Base-by-base conservation (phyloP, 31 red algal species). In the Odonthalia washingtoniensis region DNA sequence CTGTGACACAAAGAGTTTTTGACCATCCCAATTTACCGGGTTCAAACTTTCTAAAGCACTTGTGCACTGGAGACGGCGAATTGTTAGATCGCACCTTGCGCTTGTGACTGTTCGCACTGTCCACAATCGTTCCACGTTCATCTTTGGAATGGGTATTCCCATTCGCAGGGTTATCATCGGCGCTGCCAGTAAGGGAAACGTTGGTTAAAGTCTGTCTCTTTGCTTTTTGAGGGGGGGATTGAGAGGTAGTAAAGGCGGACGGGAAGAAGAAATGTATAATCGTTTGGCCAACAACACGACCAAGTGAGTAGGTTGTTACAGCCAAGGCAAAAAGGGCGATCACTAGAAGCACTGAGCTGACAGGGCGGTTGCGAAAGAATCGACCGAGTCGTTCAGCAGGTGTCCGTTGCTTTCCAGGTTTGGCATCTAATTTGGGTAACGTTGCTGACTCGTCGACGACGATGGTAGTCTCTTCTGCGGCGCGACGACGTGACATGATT, bases 1-100 rank as follows among this genome's bases (percentile, higher is more conserved):
- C 91, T 0, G 91, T 94, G 3, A 94, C 72, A 45, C 91, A 94
- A 41, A 94, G 70, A 24, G 91, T 88, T 1, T 70, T 87, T 44
- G 46, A 62, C n/a, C 65, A 93, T 21, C 90, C 90, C 5, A 93
- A 65, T 60, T 87, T 87, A 31, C 90, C 90, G 5, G 90, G 83
- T 75, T 87, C 84, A 83, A 82, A 87, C 69, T 83, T 87, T 32
- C 90, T 74, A 52, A 74, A 31, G 39, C 90, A 93, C 31, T 73
- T 83, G 12, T 38, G 53, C 38, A 65, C 84, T 1, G 77, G 28
- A 35, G 65, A 65, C 64, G 21, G 64, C 63, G 33, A n/a, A 28
- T 49, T 65, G 33, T 83, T 69, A 2, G 61, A 64, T 70, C 49
- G 41, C 31, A 42, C 32, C 26, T 43, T 27, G 27, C 53, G 68